A percentile compares a stretch with the other conserved stretches of the same genome.
phyloP scores from a whole-genome alignment of 1,139 yeast genomes.

The Magnusiomyces tetraspermus region DNA sequence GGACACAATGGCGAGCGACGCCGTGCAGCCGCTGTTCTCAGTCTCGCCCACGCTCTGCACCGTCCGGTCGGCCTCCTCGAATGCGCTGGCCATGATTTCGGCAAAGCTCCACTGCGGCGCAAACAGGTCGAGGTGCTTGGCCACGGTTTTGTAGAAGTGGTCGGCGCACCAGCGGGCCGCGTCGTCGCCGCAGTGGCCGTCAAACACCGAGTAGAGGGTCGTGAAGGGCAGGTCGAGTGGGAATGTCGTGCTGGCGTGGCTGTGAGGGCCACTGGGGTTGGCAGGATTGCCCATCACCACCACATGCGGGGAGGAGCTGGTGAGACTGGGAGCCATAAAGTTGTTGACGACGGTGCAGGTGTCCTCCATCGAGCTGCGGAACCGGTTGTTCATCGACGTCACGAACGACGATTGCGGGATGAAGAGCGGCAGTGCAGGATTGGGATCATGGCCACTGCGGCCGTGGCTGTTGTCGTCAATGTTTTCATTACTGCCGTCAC shows the following conservation, averaged over 20 bases:
- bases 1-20: conserved; percentile 20
- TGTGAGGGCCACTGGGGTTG: too few relatives aligned
- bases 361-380: conserved; percentile 76
- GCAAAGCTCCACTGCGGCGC: conserved; percentile 12
- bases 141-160: conserved; percentile 45
- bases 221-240: conserved; percentile 67
- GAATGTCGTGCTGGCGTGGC: too few relatives aligned
- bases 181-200: conserved; percentile 83
- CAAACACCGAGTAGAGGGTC: conserved; percentile 85
- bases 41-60: too few relatives aligned
- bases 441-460: neutral
- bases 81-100: conserved; percentile 18
- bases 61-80: conserved; percentile 20
- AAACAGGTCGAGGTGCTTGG: conserved; percentile 9
- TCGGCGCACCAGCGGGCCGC: conserved; percentile 87
- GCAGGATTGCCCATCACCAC: too few relatives aligned
- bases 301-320: too few relatives aligned
- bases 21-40: conserved; percentile 20
- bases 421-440: neutral
- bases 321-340: conserved; percentile 30
- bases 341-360: conserved; percentile 79
- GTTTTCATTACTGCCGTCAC: too few relatives aligned
- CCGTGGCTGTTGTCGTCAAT: neutral
- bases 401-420: conserved; percentile 2
- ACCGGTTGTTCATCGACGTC: conserved; percentile 29